A percentile compares a stretch with the other conserved stretches of the same genome.
phyloP scores from a whole-genome alignment of 2,329 filamentous ascomycete genomes.

The Emmonsiellopsis sp. region DNA sequence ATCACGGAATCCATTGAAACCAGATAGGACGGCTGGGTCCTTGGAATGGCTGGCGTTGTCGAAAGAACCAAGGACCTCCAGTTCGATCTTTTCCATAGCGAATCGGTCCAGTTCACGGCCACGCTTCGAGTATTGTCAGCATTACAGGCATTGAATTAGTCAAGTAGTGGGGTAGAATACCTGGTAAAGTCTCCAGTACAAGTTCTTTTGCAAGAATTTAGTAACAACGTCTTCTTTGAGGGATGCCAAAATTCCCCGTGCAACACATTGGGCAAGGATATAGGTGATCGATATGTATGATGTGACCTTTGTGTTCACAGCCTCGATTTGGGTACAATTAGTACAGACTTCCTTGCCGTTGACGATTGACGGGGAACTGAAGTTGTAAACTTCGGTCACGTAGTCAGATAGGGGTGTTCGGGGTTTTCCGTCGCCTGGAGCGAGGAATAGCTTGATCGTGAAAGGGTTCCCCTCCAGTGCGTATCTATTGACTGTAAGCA shows the following conservation, averaged over 20 bases:
- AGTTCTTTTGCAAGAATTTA: neutral
- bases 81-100: constrained; percentile 1
- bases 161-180: neutral
- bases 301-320: neutral
- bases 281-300: constrained; percentile 1
- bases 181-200: constrained; percentile 3
- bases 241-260: neutral
- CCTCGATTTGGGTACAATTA: neutral
- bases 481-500: neutral
- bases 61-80: constrained; percentile 2
- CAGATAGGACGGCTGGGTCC: neutral
- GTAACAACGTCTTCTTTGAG: neutral
- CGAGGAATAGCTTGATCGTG: constrained; percentile 1
- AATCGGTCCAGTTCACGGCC: neutral
- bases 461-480: neutral
- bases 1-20: constrained; percentile 1
- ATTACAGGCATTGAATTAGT: neutral
- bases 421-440: constrained; percentile 1
- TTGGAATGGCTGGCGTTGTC: neutral
- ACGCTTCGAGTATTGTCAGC: neutral
- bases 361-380: neutral
- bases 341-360: neutral
- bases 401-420: neutral
- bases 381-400: constrained; percentile 3
- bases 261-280: neutral